These are phyloP conservation scores for Collybiopsis luxurians DNA, from an alignment of 768 basidiomycete genomes.

Conservation along the genomic window DNA sequence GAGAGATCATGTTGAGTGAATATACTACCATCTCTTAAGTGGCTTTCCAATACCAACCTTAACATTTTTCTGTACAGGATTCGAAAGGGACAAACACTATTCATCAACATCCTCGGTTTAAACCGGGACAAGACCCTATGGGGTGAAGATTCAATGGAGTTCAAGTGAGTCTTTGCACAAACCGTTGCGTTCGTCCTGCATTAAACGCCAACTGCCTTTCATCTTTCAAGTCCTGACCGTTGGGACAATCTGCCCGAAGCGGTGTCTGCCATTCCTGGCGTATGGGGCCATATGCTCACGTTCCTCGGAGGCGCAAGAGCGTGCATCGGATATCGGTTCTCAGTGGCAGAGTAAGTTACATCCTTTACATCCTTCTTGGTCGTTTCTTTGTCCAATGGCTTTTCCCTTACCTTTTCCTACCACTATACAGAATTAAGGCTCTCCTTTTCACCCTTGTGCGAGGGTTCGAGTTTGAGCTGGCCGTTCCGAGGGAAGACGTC, in stretches of 20 bases:
- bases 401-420: background rate
- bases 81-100: slow-evolving; percentile 41
- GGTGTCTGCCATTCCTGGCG: slow-evolving; percentile 47
- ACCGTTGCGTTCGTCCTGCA: slow-evolving; percentile 25
- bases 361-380: background rate
- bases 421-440: slow-evolving; percentile 23
- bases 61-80: slow-evolving; percentile 34
- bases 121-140: slow-evolving; percentile 54
- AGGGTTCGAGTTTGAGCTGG: slow-evolving; percentile 34
- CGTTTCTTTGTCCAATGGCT: background rate
- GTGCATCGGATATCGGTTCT: slow-evolving; percentile 47
- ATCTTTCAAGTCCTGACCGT: slow-evolving; percentile 61
- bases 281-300: slow-evolving; percentile 44
- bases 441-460: slow-evolving; percentile 33
- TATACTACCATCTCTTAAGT: background rate
- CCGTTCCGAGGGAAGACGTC: slow-evolving; percentile 26
- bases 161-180: slow-evolving; percentile 42
- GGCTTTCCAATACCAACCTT: slow-evolving; percentile 14
- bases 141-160: slow-evolving; percentile 63
- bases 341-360: slow-evolving; percentile 43
- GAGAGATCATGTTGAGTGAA: slow-evolving; percentile 27
- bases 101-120: slow-evolving; percentile 50
- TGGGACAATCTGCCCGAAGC: slow-evolving; percentile 51
- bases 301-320: slow-evolving; percentile 46
- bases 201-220: slow-evolving; percentile 25